phyloP scores from a whole-genome alignment of 2,329 filamentous ascomycete species.

The Pseudogymnoascus sp. region DNA sequence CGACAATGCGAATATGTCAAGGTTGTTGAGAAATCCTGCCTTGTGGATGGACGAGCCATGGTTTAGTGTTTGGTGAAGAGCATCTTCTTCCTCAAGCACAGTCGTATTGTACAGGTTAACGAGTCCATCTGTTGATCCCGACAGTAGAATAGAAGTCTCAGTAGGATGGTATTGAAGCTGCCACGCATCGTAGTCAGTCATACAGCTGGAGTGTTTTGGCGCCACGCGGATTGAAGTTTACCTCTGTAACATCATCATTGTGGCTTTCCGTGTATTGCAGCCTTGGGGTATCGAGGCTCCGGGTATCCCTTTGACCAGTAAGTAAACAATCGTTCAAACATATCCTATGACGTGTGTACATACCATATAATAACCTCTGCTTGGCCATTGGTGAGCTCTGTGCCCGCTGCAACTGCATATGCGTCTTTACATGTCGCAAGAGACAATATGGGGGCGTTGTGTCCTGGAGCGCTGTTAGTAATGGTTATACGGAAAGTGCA shows the following conservation, averaged over 20 bases:
- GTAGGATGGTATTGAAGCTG: slow-evolving; percentile 56
- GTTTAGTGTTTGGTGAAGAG: slow-evolving; percentile 71
- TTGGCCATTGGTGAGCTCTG: slow-evolving; percentile 60
- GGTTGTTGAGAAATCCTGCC: slow-evolving; percentile 60
- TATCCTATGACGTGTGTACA: slow-evolving; percentile 50
- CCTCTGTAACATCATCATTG: slow-evolving; percentile 60
- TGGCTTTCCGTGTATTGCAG: slow-evolving; percentile 58
- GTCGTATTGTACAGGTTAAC: slow-evolving; percentile 69
- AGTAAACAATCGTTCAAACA: slow-evolving; percentile 49
- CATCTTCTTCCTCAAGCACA: slow-evolving; percentile 68
- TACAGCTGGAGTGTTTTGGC: slow-evolving; percentile 22
- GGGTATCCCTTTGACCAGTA: slow-evolving; percentile 46
- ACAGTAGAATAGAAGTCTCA: slow-evolving; percentile 56
- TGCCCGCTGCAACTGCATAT: slow-evolving; percentile 62
- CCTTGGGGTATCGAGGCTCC: slow-evolving; percentile 39
- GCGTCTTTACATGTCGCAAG: slow-evolving; percentile 51
- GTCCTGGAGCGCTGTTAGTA: slow-evolving; percentile 27
- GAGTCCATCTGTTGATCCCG: slow-evolving; percentile 72
- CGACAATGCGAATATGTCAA: slow-evolving; percentile 63
- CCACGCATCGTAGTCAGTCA: neutral
- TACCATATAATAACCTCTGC: slow-evolving; percentile 57
- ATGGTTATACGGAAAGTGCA: neutral
- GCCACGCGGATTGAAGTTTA: slow-evolving; percentile 21
- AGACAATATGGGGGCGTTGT: slow-evolving; percentile 52
- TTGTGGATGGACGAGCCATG: slow-evolving; percentile 68